Base-by-base conservation (phyloP, 495 filamentous ascomycete species). In the Xylaria castorea region DNA sequence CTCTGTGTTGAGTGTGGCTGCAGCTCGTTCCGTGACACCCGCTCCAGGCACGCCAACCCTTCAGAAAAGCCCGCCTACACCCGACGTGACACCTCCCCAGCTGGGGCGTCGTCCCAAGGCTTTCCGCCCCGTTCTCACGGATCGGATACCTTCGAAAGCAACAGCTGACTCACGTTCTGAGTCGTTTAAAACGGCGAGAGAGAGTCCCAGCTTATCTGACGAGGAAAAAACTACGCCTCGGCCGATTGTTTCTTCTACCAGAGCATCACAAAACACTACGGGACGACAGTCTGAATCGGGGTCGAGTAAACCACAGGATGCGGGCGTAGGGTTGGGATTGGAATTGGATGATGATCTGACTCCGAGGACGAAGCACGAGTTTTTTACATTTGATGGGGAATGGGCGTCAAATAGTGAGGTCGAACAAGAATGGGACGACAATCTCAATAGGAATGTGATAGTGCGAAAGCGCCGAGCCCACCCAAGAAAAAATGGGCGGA, bases 111-210 rank as follows among this genome's bases (percentile, higher is more conserved):
- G 73, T 51, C 73, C 80, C 42, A 83, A 80, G 68, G 76, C 81
- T 25, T 78, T 81, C 12, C 83, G 85, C 8, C 85, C 85, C 34
- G 63, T 66, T 30, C 18, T 82, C 7, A 76, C 66, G 65, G 82
- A 85, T 73, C 83, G 87, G 42, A 81, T 81, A 20, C 80, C 81
- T 14, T 88, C 82, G 25, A 84, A 82, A 66, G 77, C 86, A 27
- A 82, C 82, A 48, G 84, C 84, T 18, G 85, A 86, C 9, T 89
- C 91, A 55, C 88, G 90, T 22, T 85, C 89, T 27, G 90, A 93
- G 38, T 94, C 92, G 4, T 95, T 93, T 75, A 89, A 84, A 71
- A 95, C 92, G 0, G 92, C 92, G 16, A 85, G 81, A 30, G 92
- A 95, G 78, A 80, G 84, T 46, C 87, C 83, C 12, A 83, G 86